Evolutionary conservation across 140 eudicot genomes (phyloP).

Genomic region (Ambrosia hybrid): DNA sequence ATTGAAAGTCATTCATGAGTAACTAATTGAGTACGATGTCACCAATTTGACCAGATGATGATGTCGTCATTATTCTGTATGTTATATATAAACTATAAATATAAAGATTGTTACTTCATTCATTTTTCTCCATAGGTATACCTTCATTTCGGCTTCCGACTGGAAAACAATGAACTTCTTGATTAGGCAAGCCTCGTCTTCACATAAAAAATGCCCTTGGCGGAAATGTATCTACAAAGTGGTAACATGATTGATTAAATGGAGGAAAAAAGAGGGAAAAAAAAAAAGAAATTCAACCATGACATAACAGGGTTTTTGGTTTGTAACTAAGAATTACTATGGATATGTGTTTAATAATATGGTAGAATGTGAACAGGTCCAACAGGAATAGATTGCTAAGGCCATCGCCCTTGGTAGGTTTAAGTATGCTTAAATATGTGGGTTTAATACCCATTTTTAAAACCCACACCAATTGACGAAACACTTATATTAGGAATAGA

Average conservation of each 20-base stretch:
- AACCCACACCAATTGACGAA: background rate
- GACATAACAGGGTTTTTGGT: background rate
- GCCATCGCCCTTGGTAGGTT: background rate
- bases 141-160: conserved; percentile 96
- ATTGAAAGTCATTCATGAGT: background rate
- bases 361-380: background rate
- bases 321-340: background rate
- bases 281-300: background rate
- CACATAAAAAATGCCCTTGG: conserved; percentile 82
- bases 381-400: too few species aligned
- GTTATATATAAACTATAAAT: background rate
- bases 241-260: conserved; percentile 6
- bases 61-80: background rate
- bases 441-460: background rate
- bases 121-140: conserved; percentile 16
- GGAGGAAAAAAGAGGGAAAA: too few species aligned
- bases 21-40: background rate
- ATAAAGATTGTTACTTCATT: background rate
- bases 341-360: background rate
- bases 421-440: background rate
- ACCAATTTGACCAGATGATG: background rate
- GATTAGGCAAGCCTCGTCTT: conserved; percentile 84
- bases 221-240: conserved; percentile 77
- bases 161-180: conserved; percentile 77
- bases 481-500: background rate